Percentiles rank a stretch among this genome's conserved stretches.
Conservation (phyloP, 306 rosid species). For the Rosa lucieae region DNA sequence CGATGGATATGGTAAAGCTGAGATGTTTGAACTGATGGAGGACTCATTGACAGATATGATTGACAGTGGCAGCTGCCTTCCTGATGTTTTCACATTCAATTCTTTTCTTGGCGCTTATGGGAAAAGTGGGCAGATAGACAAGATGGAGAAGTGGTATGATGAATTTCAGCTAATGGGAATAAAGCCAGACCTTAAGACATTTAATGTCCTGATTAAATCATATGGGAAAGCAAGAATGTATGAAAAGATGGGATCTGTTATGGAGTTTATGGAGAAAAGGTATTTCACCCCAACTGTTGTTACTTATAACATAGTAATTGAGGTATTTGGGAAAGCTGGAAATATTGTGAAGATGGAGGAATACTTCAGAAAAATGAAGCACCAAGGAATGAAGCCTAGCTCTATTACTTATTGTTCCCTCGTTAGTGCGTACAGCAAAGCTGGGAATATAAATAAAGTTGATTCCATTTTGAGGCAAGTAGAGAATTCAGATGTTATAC, state of each 20-base stretch:
- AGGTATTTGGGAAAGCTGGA: conserved; percentile 80
- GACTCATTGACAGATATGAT: conserved; percentile 64
- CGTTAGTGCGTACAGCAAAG: conserved; percentile 71
- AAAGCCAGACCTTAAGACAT: conserved; percentile 71
- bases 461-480: conserved; percentile 78
- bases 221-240: conserved; percentile 77
- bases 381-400: conserved; percentile 81
- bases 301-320: conserved; percentile 76
- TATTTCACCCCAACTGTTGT: conserved; percentile 67
- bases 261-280: conserved; percentile 73
- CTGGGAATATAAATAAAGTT: conserved; percentile 53
- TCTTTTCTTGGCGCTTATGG: conserved; percentile 70
- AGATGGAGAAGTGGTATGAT: conserved; percentile 92
- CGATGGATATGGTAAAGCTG: conserved; percentile 72
- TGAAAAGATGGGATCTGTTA: conserved; percentile 62
- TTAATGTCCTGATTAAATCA: conserved; percentile 74
- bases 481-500: conserved; percentile 68
- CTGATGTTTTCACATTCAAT: conserved; percentile 81
- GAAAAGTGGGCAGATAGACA: conserved; percentile 55
- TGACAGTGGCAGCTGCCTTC: conserved; percentile 67
- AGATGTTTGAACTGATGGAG: conserved; percentile 86
- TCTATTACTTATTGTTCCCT: conserved; percentile 79
- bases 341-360: conserved; percentile 62
- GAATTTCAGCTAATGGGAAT: conserved; percentile 86
- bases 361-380: conserved; percentile 70